Evolutionary conservation across 768 basidiomycete species (phyloP).

Genomic region (Tulasnella calospora): DNA sequence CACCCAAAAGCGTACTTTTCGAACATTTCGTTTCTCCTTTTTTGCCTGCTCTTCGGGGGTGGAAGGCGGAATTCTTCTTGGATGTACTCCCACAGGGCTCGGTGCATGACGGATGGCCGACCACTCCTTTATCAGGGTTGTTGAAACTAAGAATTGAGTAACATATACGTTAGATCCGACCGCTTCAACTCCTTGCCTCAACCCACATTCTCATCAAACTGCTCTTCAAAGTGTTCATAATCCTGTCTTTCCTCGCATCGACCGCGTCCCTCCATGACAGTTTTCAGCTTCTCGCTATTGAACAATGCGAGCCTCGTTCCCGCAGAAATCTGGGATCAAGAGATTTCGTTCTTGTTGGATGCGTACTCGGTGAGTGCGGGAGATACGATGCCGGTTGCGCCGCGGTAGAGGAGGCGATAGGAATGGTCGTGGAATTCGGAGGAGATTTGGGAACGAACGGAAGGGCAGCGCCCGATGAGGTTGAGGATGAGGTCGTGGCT

Average conservation of each 20-base stretch:
- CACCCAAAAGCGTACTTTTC: constrained; percentile 53
- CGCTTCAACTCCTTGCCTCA: neutral
- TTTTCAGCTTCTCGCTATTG: constrained; percentile 45
- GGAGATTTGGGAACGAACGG: constrained; percentile 70
- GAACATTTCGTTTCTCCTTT: constrained; percentile 71
- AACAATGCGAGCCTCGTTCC: constrained; percentile 81
- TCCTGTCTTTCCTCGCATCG: constrained; percentile 53
- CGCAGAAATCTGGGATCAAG: constrained; percentile 82
- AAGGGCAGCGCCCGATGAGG: constrained; percentile 62
- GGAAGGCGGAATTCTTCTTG: constrained; percentile 50
- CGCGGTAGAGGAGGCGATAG: constrained; percentile 75
- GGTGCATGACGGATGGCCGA: constrained; percentile 86
- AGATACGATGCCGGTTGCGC: constrained; percentile 76
- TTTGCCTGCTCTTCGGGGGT: neutral
- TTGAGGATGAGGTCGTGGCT: constrained; percentile 87
- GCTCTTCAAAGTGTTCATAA: constrained; percentile 65
- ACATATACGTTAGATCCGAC: neutral
- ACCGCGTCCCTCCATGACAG: too few species aligned
- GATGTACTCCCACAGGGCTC: constrained; percentile 82
- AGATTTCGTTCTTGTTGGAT: constrained; percentile 82
- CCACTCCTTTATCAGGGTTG: constrained; percentile 83
- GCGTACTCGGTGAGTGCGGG: constrained; percentile 86
- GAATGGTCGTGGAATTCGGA: constrained; percentile 73
- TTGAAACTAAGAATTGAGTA: constrained; percentile 57
- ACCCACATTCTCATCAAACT: constrained; percentile 66